phyloP scores from a whole-genome alignment of 2,329 filamentous ascomycete species.

The Aaosphaeria pasadenensis region DNA sequence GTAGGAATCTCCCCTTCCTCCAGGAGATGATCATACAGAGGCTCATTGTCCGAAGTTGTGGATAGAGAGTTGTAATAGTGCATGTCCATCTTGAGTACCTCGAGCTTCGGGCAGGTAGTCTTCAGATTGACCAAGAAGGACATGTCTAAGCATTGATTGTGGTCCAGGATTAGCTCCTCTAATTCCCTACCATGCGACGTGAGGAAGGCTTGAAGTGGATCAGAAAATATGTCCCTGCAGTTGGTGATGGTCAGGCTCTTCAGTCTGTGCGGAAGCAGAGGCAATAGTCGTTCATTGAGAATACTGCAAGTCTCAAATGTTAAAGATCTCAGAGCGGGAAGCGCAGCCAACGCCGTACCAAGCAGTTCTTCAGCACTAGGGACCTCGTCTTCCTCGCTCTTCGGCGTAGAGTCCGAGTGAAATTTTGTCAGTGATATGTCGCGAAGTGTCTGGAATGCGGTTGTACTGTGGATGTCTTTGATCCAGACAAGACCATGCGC shows the following conservation, averaged over 20 bases:
- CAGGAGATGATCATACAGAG: constrained; percentile 69
- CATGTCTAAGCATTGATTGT: constrained; percentile 76
- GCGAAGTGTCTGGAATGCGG: constrained; percentile 35
- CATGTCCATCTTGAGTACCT: constrained; percentile 72
- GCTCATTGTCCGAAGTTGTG: constrained; percentile 68
- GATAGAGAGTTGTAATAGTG: constrained; percentile 71
- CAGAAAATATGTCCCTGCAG: constrained; percentile 71
- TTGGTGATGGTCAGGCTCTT: constrained; percentile 71
- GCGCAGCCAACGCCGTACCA: constrained; percentile 51
- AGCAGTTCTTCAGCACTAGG: constrained; percentile 42
- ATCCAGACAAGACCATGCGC: constrained; percentile 30
- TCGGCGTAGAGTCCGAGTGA: constrained; percentile 15
- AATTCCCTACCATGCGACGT: constrained; percentile 65
- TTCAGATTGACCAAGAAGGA: constrained; percentile 69
- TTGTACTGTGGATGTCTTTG: constrained; percentile 46
- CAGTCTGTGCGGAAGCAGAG: constrained; percentile 64
- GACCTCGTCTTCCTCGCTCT: constrained; percentile 8
- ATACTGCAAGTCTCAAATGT: constrained; percentile 73
- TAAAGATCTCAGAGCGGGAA: constrained; percentile 65
- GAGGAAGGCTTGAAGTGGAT: constrained; percentile 65
- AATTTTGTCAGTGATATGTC: constrained; percentile 37
- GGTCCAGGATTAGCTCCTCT: constrained; percentile 65
- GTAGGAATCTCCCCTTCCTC: constrained; percentile 62
- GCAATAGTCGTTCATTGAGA: constrained; percentile 66
- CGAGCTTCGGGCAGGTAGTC: constrained; percentile 65